A percentile compares a stretch with the other conserved stretches of the same genome.
Conservation (phyloP, 2,329 filamentous ascomycete species). For the Fusarium poae region DNA sequence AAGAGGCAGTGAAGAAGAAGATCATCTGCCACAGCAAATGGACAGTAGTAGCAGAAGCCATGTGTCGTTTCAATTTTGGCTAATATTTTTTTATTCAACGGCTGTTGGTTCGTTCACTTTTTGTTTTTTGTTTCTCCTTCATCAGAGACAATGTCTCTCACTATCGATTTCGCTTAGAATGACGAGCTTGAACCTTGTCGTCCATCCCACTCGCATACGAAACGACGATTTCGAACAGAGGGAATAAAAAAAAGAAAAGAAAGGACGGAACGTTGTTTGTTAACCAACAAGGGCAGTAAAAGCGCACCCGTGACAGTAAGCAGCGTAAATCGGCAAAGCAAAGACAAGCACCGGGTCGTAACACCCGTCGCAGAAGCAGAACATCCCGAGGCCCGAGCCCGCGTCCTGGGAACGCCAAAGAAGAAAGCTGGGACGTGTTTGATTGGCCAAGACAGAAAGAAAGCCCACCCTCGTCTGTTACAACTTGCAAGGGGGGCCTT, state of each 20-base stretch:
- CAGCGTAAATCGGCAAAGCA: neutral
- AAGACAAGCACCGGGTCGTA: slow-evolving; percentile 31
- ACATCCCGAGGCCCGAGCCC: slow-evolving; percentile 52
- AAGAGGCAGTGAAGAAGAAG: neutral
- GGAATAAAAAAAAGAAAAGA: neutral
- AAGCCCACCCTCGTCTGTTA: neutral
- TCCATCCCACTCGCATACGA: slow-evolving; percentile 9
- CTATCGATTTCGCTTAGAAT: neutral
- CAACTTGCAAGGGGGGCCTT: slow-evolving; percentile 18
- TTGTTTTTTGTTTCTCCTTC: neutral
- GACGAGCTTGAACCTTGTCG: neutral
- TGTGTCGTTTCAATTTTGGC: slow-evolving; percentile 5
- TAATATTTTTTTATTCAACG: neutral
- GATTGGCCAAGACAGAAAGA: slow-evolving; percentile 42
- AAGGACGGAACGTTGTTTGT: slow-evolving; percentile 10
- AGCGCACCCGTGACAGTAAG: neutral
- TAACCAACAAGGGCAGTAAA: slow-evolving; percentile 29
- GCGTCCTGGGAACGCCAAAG: slow-evolving; percentile 48
- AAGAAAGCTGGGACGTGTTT: slow-evolving; percentile 47
- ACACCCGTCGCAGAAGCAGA: slow-evolving; percentile 46
- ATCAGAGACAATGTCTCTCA: neutral
- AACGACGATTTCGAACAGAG: neutral
- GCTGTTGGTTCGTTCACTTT: slow-evolving; percentile 2
- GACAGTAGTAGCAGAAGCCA: neutral
- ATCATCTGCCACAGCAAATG: neutral